Evolutionary conservation across 208 protist species (phyloP).

Genomic region (Crithidia bombi): DNA sequence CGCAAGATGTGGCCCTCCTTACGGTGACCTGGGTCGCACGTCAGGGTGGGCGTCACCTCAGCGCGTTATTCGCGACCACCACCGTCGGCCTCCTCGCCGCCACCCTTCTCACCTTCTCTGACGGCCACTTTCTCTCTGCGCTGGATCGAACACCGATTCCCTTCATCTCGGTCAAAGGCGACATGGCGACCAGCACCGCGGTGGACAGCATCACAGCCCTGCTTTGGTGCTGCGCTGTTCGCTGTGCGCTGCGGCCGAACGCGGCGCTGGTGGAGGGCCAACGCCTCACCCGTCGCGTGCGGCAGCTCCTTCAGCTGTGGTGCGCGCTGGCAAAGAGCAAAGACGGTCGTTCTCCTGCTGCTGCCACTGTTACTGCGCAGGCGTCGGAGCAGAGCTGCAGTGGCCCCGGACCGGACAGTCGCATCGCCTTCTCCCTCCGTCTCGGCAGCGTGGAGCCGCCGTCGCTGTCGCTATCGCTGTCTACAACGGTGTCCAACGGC

Average conservation of each 20-base stretch:
- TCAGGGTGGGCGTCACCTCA: slow-evolving; percentile 16
- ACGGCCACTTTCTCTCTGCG: slow-evolving; percentile 46
- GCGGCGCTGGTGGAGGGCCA: not conserved
- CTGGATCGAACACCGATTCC: slow-evolving; percentile 43
- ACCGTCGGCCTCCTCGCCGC: slow-evolving; percentile 38
- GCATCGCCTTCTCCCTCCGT: slow-evolving; percentile 30
- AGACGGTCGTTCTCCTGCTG: not conserved
- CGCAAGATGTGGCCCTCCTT: slow-evolving; percentile 38
- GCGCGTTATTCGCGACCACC: slow-evolving; percentile 29
- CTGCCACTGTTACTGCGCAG: not conserved
- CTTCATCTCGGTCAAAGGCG: slow-evolving; percentile 28
- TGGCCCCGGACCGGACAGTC: not conserved
- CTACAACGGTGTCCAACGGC: not conserved
- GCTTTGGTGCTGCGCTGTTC: slow-evolving; percentile 33
- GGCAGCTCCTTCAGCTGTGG: slow-evolving; percentile 41
- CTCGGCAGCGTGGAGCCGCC: slow-evolving; percentile 27
- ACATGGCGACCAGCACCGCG: slow-evolving; percentile 17
- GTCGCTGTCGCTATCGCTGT: not conserved
- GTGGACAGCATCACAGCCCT: slow-evolving; percentile 25
- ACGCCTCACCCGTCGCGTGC: slow-evolving; percentile 19
- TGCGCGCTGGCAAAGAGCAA: slow-evolving; percentile 6
- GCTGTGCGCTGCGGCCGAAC: slow-evolving; percentile 8
- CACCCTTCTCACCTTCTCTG: slow-evolving; percentile 49
- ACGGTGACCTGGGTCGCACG: slow-evolving; percentile 45
- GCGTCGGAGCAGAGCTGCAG: not conserved